Base-by-base conservation (phyloP, 805 yeast species). In the Saccharomycopsis schoenii region DNA sequence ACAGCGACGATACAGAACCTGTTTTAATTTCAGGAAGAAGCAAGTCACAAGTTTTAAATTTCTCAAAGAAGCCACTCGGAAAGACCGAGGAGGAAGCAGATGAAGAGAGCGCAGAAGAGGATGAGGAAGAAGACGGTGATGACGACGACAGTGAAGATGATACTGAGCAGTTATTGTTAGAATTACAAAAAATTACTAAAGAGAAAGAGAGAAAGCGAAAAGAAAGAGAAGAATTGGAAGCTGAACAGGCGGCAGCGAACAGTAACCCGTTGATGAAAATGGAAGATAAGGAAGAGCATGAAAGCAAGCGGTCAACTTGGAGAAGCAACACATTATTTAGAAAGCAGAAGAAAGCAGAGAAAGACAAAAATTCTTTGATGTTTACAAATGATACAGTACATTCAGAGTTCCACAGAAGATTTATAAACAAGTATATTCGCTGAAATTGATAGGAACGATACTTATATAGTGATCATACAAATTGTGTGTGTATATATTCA, bases 231-330 rank as follows among this genome's bases (percentile, higher is more conserved):
- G 51, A 54, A 5, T 36, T 55, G 25, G 62, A 43, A 37, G 43
- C 37, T 6, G 57, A 57, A 19, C 37, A 60, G 17, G 11, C 9
- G 12, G 62, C 62, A 34, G 42, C 19, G 12, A 41, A 21, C 10
- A 59, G 62, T 47, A 62, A 62, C 37, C 64, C 62, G 10, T 55
- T 62, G n/a, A 12, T 62, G 41, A 25, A 41, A 24, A 24, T 58
- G 15, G 54, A 15, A 15, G 60, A 56, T 10, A 10, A n/a, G 11
- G 55, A 29, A 3, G 57, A 56, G 12, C 39, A 19, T 5, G 29
- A 25, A 11, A 24, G 21, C 19, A 29, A 6, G 15, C 4, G 15
- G 14, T 29, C 52, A 8, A 36, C 52, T 9, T 56, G 36, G 42
- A 36, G 50, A 17, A 17, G 6, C 37, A 43, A 51, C 9, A 61